Percentiles rank a stretch among this genome's conserved stretches.
phyloP scores from a whole-genome alignment of 225 moss, liverwort and hornwort genomes.

The Polytrichum formosum region DNA sequence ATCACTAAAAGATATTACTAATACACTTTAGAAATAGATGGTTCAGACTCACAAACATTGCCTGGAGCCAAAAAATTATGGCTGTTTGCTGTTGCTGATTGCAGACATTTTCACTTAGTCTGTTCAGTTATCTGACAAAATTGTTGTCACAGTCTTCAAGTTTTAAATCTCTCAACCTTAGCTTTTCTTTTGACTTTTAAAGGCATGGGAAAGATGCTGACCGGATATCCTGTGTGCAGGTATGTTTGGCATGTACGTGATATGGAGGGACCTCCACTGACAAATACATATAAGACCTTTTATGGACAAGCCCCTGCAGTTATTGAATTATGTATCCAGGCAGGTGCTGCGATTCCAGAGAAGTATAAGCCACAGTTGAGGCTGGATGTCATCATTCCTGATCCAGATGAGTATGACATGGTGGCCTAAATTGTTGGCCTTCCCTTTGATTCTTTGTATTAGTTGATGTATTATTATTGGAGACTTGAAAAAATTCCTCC shows the following conservation, averaged over 20 bases:
- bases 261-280: slow-evolving; percentile 49
- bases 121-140: no score
- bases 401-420: slow-evolving; percentile 67
- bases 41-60: no score
- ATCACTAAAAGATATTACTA: no score
- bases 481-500: no score
- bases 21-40: no score
- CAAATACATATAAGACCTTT: slow-evolving; percentile 41
- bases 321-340: slow-evolving; percentile 82
- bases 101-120: no score
- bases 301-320: slow-evolving; percentile 85
- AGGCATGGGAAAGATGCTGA: neutral
- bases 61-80: no score
- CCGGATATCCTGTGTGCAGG: slow-evolving; percentile 25
- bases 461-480: neutral
- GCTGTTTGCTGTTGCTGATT: no score
- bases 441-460: neutral
- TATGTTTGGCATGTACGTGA: slow-evolving; percentile 90
- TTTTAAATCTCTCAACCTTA: no score
- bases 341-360: slow-evolving; percentile 59
- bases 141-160: no score
- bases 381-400: slow-evolving; percentile 83
- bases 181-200: no score
- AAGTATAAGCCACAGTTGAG: slow-evolving; percentile 64
- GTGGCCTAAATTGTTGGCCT: slow-evolving; percentile 40